Conservation (phyloP, 2,329 filamentous ascomycete species). For the Raffaelea arxii region DNA sequence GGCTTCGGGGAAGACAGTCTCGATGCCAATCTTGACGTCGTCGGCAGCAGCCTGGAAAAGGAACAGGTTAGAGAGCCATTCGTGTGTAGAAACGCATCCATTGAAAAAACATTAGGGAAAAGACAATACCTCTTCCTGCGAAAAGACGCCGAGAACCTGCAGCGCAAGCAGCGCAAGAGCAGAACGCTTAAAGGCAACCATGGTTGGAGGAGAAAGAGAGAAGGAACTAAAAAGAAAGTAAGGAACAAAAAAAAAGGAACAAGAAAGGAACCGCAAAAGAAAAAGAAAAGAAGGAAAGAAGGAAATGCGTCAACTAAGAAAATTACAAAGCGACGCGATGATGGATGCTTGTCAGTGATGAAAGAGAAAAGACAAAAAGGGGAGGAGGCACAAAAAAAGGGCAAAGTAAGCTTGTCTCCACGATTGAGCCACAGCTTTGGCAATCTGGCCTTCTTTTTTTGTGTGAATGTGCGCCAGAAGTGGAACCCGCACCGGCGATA, state of each 20-base stretch:
- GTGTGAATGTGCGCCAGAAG: neutral
- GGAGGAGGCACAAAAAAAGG: neutral
- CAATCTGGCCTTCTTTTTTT: conserved; percentile 8
- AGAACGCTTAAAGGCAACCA: conserved; percentile 67
- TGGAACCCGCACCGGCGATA: neutral
- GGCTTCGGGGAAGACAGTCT: conserved; percentile 54
- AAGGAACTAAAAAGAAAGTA: neutral
- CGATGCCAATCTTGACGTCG: conserved; percentile 54
- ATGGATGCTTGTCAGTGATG: neutral
- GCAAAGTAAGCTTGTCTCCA: neutral
- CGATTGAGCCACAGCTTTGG: neutral
- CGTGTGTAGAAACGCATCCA: no score
- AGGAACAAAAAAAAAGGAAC: conserved; percentile 6
- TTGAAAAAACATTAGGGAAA: conserved; percentile 20
- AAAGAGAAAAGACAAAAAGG: neutral
- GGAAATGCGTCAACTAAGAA: neutral
- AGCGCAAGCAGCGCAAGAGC: conserved; percentile 63
- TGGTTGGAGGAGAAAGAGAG: conserved; percentile 28
- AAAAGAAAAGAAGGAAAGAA: neutral
- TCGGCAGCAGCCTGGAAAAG: conserved; percentile 15
- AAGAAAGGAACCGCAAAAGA: conserved; percentile 3
- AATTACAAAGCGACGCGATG: neutral
- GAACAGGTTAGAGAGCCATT: no score
- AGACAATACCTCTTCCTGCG: conserved; percentile 44
- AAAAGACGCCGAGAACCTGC: conserved; percentile 54